Conservation (phyloP, 2,329 filamentous ascomycete species). For the Exophiala viscosa region DNA sequence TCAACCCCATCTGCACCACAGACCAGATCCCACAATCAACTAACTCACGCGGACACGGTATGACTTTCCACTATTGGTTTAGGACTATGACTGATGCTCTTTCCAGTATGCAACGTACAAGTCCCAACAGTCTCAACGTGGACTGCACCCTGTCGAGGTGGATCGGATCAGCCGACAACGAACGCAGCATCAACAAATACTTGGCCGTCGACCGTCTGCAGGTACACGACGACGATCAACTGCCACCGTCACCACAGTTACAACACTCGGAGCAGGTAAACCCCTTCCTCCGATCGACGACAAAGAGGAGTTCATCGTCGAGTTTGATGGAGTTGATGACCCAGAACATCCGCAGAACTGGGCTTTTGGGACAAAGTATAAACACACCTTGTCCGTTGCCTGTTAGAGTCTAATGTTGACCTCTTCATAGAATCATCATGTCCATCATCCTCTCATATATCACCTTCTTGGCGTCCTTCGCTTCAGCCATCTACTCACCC, state of each 20-base stretch:
- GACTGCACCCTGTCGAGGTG: slow-evolving; percentile 8
- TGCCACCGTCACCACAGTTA: slow-evolving; percentile 33
- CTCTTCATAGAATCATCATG: slow-evolving; percentile 27
- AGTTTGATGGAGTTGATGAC: slow-evolving; percentile 64
- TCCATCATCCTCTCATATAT: slow-evolving; percentile 19
- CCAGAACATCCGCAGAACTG: slow-evolving; percentile 60
- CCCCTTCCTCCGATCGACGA: slow-evolving; percentile 54
- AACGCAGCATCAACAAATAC: slow-evolving; percentile 34
- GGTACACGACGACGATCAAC: slow-evolving; percentile 32
- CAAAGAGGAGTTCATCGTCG: slow-evolving; percentile 57
- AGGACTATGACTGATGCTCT: not conserved
- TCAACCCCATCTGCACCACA: not conserved
- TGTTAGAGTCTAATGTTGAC: not conserved
- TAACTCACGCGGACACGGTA: slow-evolving; percentile 8
- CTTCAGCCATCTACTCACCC: slow-evolving; percentile 33
- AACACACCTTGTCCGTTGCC: no score
- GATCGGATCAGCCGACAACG: slow-evolving; percentile 6
- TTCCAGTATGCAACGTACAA: not conserved
- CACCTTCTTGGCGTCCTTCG: slow-evolving; percentile 27
- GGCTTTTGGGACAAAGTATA: slow-evolving; percentile 42
- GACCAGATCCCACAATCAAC: not conserved
- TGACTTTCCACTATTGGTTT: not conserved
- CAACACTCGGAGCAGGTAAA: slow-evolving; percentile 51
- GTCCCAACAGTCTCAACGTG: not conserved
- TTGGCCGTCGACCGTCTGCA: slow-evolving; percentile 33